A percentile compares a stretch with the other conserved stretches of the same genome.
Evolutionary conservation across 2,329 filamentous ascomycete species (phyloP).

Genomic region (Cordyceps cateniannulata): DNA sequence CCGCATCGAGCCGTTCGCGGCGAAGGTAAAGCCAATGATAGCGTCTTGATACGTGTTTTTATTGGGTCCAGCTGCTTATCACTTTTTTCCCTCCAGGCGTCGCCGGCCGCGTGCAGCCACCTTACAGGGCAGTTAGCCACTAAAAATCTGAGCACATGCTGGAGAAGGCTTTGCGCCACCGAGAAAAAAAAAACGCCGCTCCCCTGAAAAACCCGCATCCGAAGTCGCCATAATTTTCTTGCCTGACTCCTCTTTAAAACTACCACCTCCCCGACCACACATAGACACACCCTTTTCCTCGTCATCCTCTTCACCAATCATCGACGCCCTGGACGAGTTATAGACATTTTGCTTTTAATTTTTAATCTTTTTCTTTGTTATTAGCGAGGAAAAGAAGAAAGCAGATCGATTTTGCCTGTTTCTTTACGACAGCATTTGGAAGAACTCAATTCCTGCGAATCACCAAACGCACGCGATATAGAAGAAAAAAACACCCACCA

Average conservation of each 20-base stretch:
- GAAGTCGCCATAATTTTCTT: conserved; percentile 3
- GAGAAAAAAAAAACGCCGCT: conserved; percentile 1
- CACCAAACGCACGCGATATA: not conserved
- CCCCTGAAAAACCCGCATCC: conserved; percentile 16
- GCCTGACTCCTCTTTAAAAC: not conserved
- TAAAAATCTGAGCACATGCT: conserved; percentile 4
- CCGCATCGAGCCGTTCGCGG: not conserved
- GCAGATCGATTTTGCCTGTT: not conserved
- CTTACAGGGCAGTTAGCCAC: not conserved
- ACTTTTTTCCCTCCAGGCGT: not conserved
- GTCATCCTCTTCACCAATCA: not conserved
- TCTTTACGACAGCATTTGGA: not conserved
- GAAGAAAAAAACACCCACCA: not conserved
- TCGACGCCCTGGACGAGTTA: not conserved
- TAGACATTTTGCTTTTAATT: conserved; percentile 7
- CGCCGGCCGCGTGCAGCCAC: not conserved
- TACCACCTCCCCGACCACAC: not conserved
- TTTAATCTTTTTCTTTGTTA: not conserved
- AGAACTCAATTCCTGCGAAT: not conserved
- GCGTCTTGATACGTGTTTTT: not conserved
- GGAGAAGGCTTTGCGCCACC: not conserved
- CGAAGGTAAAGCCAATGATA: not conserved
- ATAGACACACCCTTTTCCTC: not conserved
- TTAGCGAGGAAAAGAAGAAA: not conserved
- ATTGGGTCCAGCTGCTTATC: not conserved